Percentiles rank a stretch among this genome's conserved stretches.
phyloP scores from a whole-genome alignment of 768 basidiomycete genomes.

The Panaeolus cyanescens region DNA sequence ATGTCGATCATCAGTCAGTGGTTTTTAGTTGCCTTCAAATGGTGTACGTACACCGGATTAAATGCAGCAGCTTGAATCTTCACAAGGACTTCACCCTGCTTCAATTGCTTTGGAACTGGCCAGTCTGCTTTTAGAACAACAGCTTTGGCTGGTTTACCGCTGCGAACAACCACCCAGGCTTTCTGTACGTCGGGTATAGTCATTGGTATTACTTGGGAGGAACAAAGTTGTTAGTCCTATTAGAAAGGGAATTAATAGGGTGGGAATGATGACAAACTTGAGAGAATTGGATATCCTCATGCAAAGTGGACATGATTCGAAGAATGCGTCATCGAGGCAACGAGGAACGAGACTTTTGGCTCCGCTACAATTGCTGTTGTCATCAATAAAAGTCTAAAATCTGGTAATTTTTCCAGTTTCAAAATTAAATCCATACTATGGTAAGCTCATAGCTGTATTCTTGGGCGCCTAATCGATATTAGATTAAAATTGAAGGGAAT shows the following conservation, averaged over 20 bases:
- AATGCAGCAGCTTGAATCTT: constrained; percentile 50
- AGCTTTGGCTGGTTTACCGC: constrained; percentile 33
- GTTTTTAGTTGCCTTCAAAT: not conserved
- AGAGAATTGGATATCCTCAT: not conserved
- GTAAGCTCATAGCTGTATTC: too few relatives aligned
- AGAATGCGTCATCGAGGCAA: not conserved
- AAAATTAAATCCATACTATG: too few relatives aligned
- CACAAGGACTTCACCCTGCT: constrained; percentile 33
- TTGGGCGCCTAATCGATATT: too few relatives aligned
- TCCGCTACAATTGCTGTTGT: too few relatives aligned
- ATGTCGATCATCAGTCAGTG: not conserved
- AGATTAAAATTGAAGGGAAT: not conserved
- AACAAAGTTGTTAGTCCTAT: too few relatives aligned
- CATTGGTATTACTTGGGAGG: too few relatives aligned
- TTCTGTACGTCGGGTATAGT: constrained; percentile 35
- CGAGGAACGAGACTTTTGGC: too few relatives aligned
- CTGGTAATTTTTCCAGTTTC: too few relatives aligned
- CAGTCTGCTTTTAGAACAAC: constrained; percentile 34
- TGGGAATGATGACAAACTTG: not conserved
- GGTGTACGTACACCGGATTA: constrained; percentile 62
- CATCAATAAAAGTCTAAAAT: too few relatives aligned
- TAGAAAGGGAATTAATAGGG: not conserved
- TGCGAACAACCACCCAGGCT: constrained; percentile 38
- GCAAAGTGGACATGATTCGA: too few relatives aligned
- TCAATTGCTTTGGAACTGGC: constrained; percentile 37